Base-by-base conservation (phyloP, 345 rosid genomes). In the Balakata baccata region DNA sequence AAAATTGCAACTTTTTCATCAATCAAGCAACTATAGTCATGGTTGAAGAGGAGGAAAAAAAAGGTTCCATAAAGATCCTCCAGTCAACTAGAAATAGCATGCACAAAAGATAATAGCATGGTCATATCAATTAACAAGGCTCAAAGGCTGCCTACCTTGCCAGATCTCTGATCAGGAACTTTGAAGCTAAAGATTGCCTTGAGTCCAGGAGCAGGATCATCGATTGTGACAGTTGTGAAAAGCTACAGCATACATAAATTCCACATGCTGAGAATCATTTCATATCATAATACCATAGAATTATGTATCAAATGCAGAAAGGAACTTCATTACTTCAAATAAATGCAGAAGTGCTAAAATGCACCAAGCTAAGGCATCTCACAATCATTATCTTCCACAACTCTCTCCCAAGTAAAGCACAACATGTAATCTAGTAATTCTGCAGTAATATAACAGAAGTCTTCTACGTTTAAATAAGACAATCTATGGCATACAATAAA, bases 81-180 rank as follows among this genome's bases (percentile, higher is more conserved):
- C 34, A 29, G 34, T 29, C 34, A 29, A 29, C 34, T 29, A 29
- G 34, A 29, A n/a, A n/a, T n/a, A n/a, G n/a, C n/a, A 29, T 29
- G 34, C 2, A 29, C 34, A 1, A 29, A 29, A 29, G n/a, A 53
- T 41, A 0, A 29, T 20, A 7, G 17, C 6, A 64, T 29, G 16
- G 23, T 11, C 6, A 53, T 23, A 45, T 11, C 37, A 29, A 39
- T 13, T 38, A 51, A 53, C 50, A 12, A 29, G 64, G 68, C 17
- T 71, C 49, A 54, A 10, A 54, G 64, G 45, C 20, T 50, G 29
- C 70, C 73, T 74, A 86, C 99, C 96, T 90, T 96, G 74, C 96
- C 95, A 81, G 98, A 93, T 81, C 86, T 89, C 87, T 93, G 97
- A 77, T 96, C 99, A 66, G 99, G 99, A 38, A 93, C 77, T 69